Evolutionary conservation across 169 alveolate genomes (phyloP), one percentile per base, ranked within the genome.

Genomic region (Besnoitia besnoiti): DNA sequence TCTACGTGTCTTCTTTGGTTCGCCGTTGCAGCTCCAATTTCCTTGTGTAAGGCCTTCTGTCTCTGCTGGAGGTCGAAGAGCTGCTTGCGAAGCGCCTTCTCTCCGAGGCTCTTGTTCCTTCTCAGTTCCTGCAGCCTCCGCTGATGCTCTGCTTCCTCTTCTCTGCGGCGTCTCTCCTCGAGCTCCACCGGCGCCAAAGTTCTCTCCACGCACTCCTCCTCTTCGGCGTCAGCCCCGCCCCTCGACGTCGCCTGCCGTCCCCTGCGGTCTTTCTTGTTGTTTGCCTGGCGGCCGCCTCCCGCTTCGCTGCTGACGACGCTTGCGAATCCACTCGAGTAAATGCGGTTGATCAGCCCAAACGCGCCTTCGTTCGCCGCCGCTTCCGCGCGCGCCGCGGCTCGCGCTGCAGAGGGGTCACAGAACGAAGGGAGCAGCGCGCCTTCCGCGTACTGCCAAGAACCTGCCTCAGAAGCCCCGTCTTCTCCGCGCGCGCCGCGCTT

Each of bases 361-460:
- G 80, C 80, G 7, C 80, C 80, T 37, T 67, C 80, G 44, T 67
- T 35, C n/a, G 80, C 80, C n/a, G n/a, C 80, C 24, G 80, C 80
- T 16, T 1, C 80, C 39, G 14, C 80, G 7, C 47, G 8, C 21
- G 80, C 80, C 39, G n/a, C 39, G n/a, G 80, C 80, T 37, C 47
- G 24, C 7, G 80, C 4, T 16, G 46, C 80, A 1, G 80, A 30
- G 3, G 39, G 24, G 24, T 42, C 44, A 42, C 80, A 67, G n/a
- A 67, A 67, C 80, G 80, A 67, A 7, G 80, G 80, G 46, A 67
- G 21, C 44, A 67, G 21, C 39, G 80, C 80, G 40, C 80, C 80
- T 16, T 67, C 80, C 21, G 80, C 80, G 80, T 67, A 67, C 80
- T 67, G 80, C 80, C 80, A 67, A 5, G 80, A 30, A 16, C 47